These are phyloP conservation scores for Schizochytrium sp. DNA, from an alignment of 108 stramenopile genomes.

Conservation along the genomic window DNA sequence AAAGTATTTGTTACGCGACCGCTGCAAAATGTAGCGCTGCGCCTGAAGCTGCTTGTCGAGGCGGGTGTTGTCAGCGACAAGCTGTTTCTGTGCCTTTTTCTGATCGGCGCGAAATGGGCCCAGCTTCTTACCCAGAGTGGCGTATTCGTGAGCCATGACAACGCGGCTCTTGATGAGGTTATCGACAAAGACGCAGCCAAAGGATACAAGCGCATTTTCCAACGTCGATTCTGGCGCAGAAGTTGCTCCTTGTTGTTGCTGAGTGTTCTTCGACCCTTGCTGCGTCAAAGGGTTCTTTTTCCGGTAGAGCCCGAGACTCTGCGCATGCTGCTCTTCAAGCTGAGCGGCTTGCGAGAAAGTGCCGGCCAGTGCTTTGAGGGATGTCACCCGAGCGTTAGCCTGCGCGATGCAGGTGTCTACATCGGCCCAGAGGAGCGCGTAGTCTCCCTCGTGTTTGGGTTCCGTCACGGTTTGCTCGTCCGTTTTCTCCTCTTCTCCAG, in stretches of 20 bases:
- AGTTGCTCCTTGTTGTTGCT: background rate
- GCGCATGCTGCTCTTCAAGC: background rate
- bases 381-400: background rate
- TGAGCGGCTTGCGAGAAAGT: background rate
- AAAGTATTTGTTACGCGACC: background rate
- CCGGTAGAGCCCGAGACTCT: background rate
- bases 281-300: background rate
- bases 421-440: background rate
- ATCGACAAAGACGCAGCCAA: background rate
- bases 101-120: background rate
- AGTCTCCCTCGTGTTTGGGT: background rate
- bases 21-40: background rate
- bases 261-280: background rate
- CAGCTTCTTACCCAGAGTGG: background rate
- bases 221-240: background rate
- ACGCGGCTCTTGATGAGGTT: slow-evolving; percentile 14
- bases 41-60: slow-evolving; percentile 5
- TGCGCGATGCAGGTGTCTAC: background rate
- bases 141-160: background rate
- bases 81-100: background rate
- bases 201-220: background rate
- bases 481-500: no score
- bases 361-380: background rate
- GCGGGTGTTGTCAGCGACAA: background rate
- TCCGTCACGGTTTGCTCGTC: no score